Base-by-base conservation (phyloP, 805 yeast species). In the Candida succiphila region DNA sequence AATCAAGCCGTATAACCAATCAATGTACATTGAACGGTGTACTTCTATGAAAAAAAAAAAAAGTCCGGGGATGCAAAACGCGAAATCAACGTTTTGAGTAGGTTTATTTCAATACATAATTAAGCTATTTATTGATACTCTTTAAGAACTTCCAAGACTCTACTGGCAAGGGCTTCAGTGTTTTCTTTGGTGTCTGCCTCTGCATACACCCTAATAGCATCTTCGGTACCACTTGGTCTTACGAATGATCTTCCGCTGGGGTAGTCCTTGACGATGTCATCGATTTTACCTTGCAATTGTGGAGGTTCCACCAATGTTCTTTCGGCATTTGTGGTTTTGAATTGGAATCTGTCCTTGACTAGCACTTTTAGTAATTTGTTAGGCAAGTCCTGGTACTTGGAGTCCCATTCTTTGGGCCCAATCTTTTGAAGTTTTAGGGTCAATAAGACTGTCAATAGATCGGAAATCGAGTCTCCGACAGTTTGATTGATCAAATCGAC, bases 381-480 rank as follows among this genome's bases (percentile, higher is more conserved):
- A 29, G 98, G 97, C 40, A 92, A 69, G 50, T 92, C 97, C 0
- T 69, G 61, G 56, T 89, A 92, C 29, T 75, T 73, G 8, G 58
- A 44, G 51, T 82, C 75, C 98, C 98, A 92, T 27, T 70, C 69
- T 4, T 51, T 52, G 2, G 95, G 84, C 3, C 71, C 48, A 17
- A 43, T 45, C 8, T 38, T 36, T 7, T 27, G 10, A 61, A 79
- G 63, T 7, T 67, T 49, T 45, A 81, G 65, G 7, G 87, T 75
- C 2, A 77, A 68, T 35, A 88, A 58, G 1, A 92, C 88, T 5
- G 82, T 75, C 37, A 92, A 60, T 56, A 92, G 63, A 54, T 92
- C 98, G n/a, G 95, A 75, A 33, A 92, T 79, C 9, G 98, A 95
- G 55, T 92, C 98, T 21, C 98, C 98, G n/a, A 92, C 97, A 2